Conservation (phyloP, 106 monocot species). For the Alisma plantagoaquatica region DNA sequence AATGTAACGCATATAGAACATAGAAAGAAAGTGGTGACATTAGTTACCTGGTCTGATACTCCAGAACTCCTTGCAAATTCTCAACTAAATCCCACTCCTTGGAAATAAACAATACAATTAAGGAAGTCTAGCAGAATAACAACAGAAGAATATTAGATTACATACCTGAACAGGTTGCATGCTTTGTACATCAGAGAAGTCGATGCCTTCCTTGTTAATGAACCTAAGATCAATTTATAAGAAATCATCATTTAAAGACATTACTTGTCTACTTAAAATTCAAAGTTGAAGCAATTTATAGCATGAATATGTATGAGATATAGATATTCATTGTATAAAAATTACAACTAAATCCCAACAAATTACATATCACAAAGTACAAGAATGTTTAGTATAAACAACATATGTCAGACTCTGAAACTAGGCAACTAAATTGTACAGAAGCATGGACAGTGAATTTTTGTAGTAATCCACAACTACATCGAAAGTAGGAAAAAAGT, state of each 20-base stretch:
- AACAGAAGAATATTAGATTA: neutral
- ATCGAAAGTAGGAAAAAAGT: neutral
- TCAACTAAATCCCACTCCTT: constrained; percentile 97
- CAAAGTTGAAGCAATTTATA: no score
- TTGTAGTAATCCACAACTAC: neutral
- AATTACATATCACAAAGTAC: no score
- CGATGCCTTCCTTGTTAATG: constrained; percentile 89
- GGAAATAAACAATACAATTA: constrained; percentile 10
- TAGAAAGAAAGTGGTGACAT: neutral
- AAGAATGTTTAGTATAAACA: no score
- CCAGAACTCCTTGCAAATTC: constrained; percentile 85
- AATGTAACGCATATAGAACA: no score
- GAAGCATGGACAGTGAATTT: neutral
- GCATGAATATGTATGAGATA: no score
- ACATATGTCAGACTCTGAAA: no score
- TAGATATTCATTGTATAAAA: no score
- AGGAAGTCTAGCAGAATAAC: no score
- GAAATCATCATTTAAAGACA: no score
- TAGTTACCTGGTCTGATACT: constrained; percentile 91
- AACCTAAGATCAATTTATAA: constrained; percentile 38
- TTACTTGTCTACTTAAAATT: no score
- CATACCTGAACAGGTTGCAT: constrained; percentile 93
- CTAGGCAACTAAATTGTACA: no score
- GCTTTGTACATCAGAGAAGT: constrained; percentile 94
- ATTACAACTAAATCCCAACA: no score